Evolutionary conservation across 2,329 filamentous ascomycete genomes (phyloP).

Genomic region (Fusarium tjaetaba): DNA sequence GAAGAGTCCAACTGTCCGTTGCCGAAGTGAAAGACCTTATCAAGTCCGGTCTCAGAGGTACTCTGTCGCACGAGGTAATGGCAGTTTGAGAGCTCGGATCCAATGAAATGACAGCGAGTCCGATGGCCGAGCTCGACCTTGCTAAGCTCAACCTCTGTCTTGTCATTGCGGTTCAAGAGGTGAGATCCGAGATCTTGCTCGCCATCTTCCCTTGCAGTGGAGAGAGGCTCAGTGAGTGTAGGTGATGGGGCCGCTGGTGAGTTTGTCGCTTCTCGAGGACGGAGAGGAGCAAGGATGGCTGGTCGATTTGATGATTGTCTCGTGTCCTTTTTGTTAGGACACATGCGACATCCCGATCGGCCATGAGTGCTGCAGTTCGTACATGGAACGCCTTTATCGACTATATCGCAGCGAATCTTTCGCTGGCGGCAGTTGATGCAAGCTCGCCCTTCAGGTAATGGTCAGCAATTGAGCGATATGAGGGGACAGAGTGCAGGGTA

Average conservation of each 20-base stretch:
- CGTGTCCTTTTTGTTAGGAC: not conserved
- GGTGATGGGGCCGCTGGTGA: not conserved
- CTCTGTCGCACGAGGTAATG: slow-evolving; percentile 2
- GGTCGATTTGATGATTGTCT: not conserved
- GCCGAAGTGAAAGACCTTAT: slow-evolving; percentile 8
- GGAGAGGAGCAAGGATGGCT: not conserved
- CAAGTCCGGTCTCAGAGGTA: not conserved
- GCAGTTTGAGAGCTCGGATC: not conserved
- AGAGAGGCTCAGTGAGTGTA: rapidly evolving
- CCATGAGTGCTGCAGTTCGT: not conserved
- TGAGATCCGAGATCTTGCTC: not conserved
- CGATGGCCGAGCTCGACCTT: slow-evolving; percentile 1
- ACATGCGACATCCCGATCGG: not conserved
- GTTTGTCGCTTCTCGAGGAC: not conserved
- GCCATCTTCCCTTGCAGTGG: not conserved
- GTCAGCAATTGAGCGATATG: rapidly evolving
- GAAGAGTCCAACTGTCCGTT: not conserved
- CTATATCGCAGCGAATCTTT: slow-evolving; percentile 4
- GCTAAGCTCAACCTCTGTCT: not conserved
- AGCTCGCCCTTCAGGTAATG: not conserved
- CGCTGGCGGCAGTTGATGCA: slow-evolving; percentile 2
- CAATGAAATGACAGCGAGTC: slow-evolving; percentile 10
- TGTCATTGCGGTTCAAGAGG: not conserved
- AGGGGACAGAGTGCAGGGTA: rapidly evolving
- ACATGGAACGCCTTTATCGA: not conserved